These are phyloP conservation scores for Scenedesmus sp. DNA, from an alignment of 163 green algal species.

Conservation along the genomic window DNA sequence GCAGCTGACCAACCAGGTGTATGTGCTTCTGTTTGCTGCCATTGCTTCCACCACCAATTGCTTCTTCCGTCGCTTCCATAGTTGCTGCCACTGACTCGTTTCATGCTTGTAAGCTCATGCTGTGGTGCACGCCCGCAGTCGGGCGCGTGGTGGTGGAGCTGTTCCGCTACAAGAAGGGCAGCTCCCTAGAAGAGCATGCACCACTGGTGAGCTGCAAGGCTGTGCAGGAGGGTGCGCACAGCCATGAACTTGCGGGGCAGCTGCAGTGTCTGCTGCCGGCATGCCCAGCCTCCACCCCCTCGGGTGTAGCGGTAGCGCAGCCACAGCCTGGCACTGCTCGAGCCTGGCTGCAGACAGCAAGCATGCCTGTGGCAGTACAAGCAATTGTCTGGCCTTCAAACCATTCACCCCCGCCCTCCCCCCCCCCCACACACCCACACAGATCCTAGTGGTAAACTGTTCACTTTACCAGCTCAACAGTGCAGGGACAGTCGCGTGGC, in stretches of 20 bases:
- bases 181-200: constrained; percentile 21
- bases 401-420: too few species aligned
- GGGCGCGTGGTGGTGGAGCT: constrained; percentile 50
- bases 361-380: too few species aligned
- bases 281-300: too few species aligned
- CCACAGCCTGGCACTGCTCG: background rate
- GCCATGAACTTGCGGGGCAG: background rate
- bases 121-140: background rate
- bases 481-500: too few species aligned
- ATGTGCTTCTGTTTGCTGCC: background rate
- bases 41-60: background rate
- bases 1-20: background rate
- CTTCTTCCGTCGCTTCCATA: background rate
- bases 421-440: too few species aligned
- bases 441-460: background rate
- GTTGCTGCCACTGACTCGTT: background rate
- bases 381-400: too few species aligned
- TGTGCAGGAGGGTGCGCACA: background rate
- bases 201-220: constrained; percentile 25
- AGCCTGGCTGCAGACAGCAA: background rate
- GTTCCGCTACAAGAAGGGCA: constrained; percentile 53
- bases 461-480: too few species aligned
- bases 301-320: background rate
- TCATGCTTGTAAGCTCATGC: background rate
- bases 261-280: background rate